Evolutionary conservation across 1,284 basidiomycete genomes (phyloP).

Genomic region (Ustilago sp.): DNA sequence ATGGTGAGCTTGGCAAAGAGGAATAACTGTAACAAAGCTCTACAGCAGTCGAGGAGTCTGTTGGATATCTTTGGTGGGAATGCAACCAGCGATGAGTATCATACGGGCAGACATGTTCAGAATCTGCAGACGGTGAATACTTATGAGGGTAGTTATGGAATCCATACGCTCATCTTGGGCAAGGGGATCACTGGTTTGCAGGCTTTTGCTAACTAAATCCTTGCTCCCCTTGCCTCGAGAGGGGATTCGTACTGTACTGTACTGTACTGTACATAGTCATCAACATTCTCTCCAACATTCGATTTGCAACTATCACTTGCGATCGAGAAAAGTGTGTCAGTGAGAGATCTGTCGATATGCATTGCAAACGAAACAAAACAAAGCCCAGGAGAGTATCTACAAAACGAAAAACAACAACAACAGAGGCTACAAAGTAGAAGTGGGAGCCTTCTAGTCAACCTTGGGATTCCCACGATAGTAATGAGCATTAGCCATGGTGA

Average conservation of each 20-base stretch:
- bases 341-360: background rate
- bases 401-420: too few relatives aligned
- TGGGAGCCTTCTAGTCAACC: constrained; percentile 14
- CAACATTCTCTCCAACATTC: too few relatives aligned
- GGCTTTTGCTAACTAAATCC: constrained; percentile 74
- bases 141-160: constrained; percentile 63
- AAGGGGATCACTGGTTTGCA: constrained; percentile 88
- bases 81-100: constrained; percentile 70
- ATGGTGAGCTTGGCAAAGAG: constrained; percentile 90
- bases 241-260: background rate
- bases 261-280: too few relatives aligned
- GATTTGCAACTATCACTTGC: too few relatives aligned
- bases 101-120: constrained; percentile 51
- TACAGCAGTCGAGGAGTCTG: constrained; percentile 52
- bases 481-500: constrained; percentile 30
- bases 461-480: constrained; percentile 42
- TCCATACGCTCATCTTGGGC: constrained; percentile 80
- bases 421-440: background rate
- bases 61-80: constrained; percentile 76
- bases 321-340: background rate
- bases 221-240: background rate
- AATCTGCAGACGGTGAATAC: constrained; percentile 65
- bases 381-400: background rate
- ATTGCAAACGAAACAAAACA: background rate
- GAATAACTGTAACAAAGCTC: constrained; percentile 93